Percentiles rank a stretch among this genome's conserved stretches.
Evolutionary conservation across 116 monocot genomes (phyloP).

Genomic region (Phalaenopsis hybrid): DNA sequence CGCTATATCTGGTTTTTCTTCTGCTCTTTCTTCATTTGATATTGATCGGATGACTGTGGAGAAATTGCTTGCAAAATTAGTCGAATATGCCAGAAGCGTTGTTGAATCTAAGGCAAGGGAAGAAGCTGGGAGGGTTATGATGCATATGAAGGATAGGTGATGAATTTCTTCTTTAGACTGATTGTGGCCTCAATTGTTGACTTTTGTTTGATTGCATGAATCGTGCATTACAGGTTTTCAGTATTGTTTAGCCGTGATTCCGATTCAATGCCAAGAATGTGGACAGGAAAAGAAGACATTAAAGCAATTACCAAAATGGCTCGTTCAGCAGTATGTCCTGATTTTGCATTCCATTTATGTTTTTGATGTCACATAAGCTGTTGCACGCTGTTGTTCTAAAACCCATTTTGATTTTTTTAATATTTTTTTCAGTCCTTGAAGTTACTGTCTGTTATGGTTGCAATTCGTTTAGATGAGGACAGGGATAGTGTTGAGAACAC

Average conservation of each 20-base stretch:
- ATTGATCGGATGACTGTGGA: conserved; percentile 62
- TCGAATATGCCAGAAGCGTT: conserved; percentile 67
- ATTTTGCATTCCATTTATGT: not conserved
- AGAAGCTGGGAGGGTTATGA: conserved; percentile 72
- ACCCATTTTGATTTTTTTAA: not conserved
- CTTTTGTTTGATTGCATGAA: not conserved
- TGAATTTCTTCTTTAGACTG: not conserved
- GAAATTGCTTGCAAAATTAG: conserved; percentile 56
- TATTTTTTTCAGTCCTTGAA: conserved; percentile 69
- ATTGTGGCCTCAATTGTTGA: conserved; percentile 1
- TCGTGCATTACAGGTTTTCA: conserved; percentile 51
- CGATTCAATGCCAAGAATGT: conserved; percentile 97
- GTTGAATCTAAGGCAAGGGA: conserved; percentile 81
- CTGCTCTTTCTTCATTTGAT: conserved; percentile 58
- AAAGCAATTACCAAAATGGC: conserved; percentile 88
- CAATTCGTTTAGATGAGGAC: conserved; percentile 78
- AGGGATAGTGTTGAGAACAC: conserved; percentile 73
- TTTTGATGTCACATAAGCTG: not conserved
- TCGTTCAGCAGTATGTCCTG: conserved; percentile 64
- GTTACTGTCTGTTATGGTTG: conserved; percentile 87
- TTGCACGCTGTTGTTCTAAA: not conserved
- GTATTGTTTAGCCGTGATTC: conserved; percentile 81
- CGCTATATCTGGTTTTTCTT: conserved; percentile 43
- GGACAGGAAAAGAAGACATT: conserved; percentile 98
- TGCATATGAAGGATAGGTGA: conserved; percentile 96